Evolutionary conservation across 129 eudicot genomes (phyloP).

Genomic region (Pittosporum tobira): DNA sequence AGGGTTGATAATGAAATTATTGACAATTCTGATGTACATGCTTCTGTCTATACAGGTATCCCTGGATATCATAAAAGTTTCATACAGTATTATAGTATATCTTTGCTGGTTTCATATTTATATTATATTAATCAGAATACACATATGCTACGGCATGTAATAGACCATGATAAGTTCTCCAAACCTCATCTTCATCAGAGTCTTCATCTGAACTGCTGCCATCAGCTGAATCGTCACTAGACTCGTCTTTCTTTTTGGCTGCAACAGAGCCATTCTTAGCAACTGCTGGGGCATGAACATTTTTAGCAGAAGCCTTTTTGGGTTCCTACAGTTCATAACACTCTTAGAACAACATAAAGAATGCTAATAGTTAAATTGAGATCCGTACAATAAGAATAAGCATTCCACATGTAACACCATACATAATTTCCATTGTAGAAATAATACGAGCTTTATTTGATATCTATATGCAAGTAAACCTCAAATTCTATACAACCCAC

Average conservation of each 20-base stretch:
- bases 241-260: slow-evolving; percentile 18
- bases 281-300: slow-evolving; percentile 13
- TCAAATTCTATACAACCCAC: too few species aligned
- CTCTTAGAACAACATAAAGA: background rate
- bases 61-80: too few species aligned
- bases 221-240: slow-evolving; percentile 22
- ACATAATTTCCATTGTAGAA: too few species aligned
- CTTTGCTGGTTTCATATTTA: background rate
- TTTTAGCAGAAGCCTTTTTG: slow-evolving; percentile 15
- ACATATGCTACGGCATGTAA: background rate
- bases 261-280: slow-evolving; percentile 11
- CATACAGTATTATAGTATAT: background rate
- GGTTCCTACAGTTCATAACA: background rate
- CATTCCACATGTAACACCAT: too few species aligned
- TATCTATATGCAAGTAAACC: too few species aligned
- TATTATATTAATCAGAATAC: too few species aligned
- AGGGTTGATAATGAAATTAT: too few species aligned
- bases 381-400: too few species aligned
- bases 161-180: background rate
- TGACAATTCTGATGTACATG: too few species aligned
- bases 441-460: too few species aligned
- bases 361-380: too few species aligned
- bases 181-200: slow-evolving; percentile 4
- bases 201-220: slow-evolving; percentile 14
- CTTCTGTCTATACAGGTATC: too few species aligned